Conservation (phyloP, 768 basidiomycete genomes). For the Termitomyces sp. region DNA sequence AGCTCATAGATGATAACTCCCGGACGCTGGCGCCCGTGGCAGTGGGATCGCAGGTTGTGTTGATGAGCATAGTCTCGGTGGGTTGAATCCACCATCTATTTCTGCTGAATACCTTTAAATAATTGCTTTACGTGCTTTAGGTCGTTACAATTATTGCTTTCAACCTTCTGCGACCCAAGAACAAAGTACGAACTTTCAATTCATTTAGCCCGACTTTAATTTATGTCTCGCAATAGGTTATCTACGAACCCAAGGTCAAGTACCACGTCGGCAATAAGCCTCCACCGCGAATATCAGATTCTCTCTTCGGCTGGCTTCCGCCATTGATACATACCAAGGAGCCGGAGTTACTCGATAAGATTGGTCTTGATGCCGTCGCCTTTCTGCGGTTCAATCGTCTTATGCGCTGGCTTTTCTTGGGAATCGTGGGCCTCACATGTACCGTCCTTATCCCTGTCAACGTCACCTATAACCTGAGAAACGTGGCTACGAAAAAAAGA, state of each 20-base stretch:
- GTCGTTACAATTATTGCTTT: slow-evolving; percentile 67
- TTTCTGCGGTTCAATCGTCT: slow-evolving; percentile 91
- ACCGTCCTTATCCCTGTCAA: slow-evolving; percentile 84
- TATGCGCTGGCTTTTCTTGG: slow-evolving; percentile 66
- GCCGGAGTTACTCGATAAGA: slow-evolving; percentile 80
- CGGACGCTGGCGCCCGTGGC: slow-evolving; percentile 77
- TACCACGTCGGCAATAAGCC: slow-evolving; percentile 75
- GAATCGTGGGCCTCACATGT: slow-evolving; percentile 59
- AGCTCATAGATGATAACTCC: slow-evolving; percentile 36
- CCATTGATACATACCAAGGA: slow-evolving; percentile 82
- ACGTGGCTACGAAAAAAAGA: slow-evolving; percentile 45
- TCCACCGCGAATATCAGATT: slow-evolving; percentile 77
- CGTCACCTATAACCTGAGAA: slow-evolving; percentile 70
- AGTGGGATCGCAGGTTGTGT: slow-evolving; percentile 69
- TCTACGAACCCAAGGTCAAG: slow-evolving; percentile 93
- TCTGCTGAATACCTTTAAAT: background rate
- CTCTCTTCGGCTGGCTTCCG: slow-evolving; percentile 84
- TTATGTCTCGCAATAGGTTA: slow-evolving; percentile 42
- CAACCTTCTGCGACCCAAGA: slow-evolving; percentile 80
- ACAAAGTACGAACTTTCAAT: slow-evolving; percentile 51
- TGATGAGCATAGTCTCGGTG: slow-evolving; percentile 73
- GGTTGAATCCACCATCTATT: slow-evolving; percentile 18
- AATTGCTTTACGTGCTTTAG: slow-evolving; percentile 26
- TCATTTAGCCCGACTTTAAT: background rate
- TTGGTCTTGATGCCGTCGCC: slow-evolving; percentile 90